A percentile compares a stretch with the other conserved stretches of the same genome.
Conservation (phyloP, 73 alveolate genomes). For the Paramecium sonneborni region DNA sequence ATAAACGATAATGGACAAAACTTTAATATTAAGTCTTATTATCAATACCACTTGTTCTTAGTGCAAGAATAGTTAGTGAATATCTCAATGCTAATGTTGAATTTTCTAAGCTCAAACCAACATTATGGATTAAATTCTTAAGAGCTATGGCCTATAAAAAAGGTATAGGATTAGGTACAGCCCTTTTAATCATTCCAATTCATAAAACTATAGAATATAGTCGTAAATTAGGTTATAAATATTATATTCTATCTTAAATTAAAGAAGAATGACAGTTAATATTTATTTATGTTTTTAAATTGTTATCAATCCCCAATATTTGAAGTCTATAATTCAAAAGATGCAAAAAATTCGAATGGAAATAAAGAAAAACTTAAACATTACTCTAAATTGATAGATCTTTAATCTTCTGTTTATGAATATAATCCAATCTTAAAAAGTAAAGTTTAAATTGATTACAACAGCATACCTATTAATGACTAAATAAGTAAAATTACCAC, state of each 20-base stretch:
- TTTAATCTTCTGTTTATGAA: neutral
- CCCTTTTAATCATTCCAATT: neutral
- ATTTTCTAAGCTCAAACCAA: neutral
- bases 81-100: constrained; percentile 23
- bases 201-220: constrained; percentile 23
- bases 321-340: constrained; percentile 2
- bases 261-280: neutral
- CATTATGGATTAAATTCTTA: neutral
- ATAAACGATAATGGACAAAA: constrained; percentile 19
- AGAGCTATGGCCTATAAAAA: constrained; percentile 46
- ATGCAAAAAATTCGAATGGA: neutral
- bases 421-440: neutral
- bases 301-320: constrained; percentile 7
- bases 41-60: neutral
- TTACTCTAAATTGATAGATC: constrained; percentile 14
- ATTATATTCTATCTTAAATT: neutral
- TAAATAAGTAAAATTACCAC: neutral
- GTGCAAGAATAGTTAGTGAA: constrained; percentile 1
- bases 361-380: neutral
- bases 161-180: constrained; percentile 31
- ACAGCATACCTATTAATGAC: constrained; percentile 9
- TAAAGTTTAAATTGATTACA: neutral
- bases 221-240: neutral
- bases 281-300: constrained; percentile 21
- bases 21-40: neutral